Base-by-base conservation (phyloP, 2,329 filamentous ascomycete species). In the Xylariaceae sp. region DNA sequence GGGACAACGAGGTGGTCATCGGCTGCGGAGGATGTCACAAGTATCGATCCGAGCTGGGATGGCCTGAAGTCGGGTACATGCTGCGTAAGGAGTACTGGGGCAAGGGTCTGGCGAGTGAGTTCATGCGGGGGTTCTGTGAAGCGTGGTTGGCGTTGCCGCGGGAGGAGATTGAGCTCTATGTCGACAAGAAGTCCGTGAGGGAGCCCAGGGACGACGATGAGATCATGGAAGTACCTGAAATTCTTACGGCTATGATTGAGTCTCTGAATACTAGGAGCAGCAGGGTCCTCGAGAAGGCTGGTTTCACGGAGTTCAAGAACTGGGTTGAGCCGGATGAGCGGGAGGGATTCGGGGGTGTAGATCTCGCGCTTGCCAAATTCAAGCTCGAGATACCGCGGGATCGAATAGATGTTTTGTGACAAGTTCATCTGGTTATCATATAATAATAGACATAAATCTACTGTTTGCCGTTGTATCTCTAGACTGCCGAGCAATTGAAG, bases 31-130 rank as follows among this genome's bases (percentile, higher is more conserved):
- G 78, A 63, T 64, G 62, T 60, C 74, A 78, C 63, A 65, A 62
- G 58, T 53, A 67, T 44, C 53, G 63, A 35, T 72, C 74, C 60
- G 65, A 71, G 55, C 68, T 77, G 15, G 81, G 80, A 52, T 85
- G 82, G 82, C 82, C 83, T 1, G 82, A 80, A 66, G 57, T 85
- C 30, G 84, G 84, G 18, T 87, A 87, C 69, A 77, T 84, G 74
- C 70, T 87, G 55, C 72, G 76, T 52, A 76, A 73, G 58, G 78
- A 81, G 64, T 67, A 72, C 56, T 87, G 84, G 84, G 80, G 81
- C 5, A 76, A 74, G 45, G 84, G 83, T 3, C 78, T 82, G 64
- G 82, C 78, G 39, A 84, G 80, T 1, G 84, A 87, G 71, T 81
- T 84, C 50, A 60, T 86, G 44, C 70, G 62, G 55, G 82, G 70